phyloP scores from a whole-genome alignment of 2,329 filamentous ascomycete genomes.

The Paraconiothyrium brasiliense region DNA sequence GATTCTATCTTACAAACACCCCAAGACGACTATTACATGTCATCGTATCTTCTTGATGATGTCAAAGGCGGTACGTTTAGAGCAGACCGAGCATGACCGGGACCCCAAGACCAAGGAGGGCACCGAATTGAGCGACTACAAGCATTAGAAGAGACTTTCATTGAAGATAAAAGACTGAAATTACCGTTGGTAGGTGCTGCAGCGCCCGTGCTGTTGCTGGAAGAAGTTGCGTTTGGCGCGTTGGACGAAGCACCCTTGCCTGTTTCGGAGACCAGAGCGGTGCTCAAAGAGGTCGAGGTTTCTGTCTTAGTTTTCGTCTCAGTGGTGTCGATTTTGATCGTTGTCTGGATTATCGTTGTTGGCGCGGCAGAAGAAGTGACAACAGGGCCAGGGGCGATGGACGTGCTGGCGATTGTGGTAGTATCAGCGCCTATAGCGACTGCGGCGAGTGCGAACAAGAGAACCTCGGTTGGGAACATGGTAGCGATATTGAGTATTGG shows the following conservation, averaged over 20 bases:
- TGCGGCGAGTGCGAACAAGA: background rate
- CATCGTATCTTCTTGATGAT: background rate
- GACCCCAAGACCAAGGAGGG: background rate
- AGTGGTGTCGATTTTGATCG: too few relatives aligned
- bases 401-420: background rate
- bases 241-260: background rate
- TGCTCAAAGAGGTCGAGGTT: background rate
- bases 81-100: constrained; percentile 6
- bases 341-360: too few relatives aligned
- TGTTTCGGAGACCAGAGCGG: background rate
- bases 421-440: background rate
- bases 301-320: too few relatives aligned
- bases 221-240: background rate
- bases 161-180: background rate
- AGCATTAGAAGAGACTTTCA: background rate
- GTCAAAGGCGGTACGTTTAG: background rate
- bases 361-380: too few relatives aligned
- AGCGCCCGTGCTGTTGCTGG: background rate
- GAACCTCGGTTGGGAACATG: background rate
- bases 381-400: background rate
- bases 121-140: constrained; percentile 4
- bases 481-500: background rate
- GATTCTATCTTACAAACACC: background rate
- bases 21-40: background rate
- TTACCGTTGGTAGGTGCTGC: background rate